Percentiles rank a stretch among this genome's conserved stretches.
These are phyloP conservation scores for Penicillium sp. DNA, from an alignment of 2,329 filamentous ascomycete species.

Conservation along the genomic window DNA sequence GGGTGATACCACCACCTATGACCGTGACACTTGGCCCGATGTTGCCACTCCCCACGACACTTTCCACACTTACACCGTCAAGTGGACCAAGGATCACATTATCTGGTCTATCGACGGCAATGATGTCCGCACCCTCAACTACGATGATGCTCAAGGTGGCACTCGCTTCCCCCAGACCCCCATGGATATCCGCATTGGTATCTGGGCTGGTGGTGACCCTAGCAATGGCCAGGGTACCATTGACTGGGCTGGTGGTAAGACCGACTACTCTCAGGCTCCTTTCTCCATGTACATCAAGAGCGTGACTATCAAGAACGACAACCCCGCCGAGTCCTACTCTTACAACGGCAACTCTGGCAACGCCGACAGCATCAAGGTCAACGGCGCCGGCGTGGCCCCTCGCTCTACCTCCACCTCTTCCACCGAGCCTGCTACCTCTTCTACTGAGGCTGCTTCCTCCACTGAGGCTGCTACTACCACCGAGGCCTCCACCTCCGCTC, in stretches of 20 bases:
- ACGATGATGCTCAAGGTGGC: slow-evolving; percentile 59
- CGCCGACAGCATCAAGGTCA: slow-evolving; percentile 63
- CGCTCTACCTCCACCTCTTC: slow-evolving; percentile 10
- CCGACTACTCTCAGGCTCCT: slow-evolving; percentile 65
- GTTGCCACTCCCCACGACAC: slow-evolving; percentile 57
- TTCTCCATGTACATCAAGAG: slow-evolving; percentile 75
- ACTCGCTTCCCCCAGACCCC: slow-evolving; percentile 71
- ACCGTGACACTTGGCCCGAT: slow-evolving; percentile 77
- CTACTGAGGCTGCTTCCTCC: slow-evolving; percentile 7
- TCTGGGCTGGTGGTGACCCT: slow-evolving; percentile 65
- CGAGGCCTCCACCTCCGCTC: slow-evolving; percentile 9
- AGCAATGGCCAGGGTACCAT: slow-evolving; percentile 52
- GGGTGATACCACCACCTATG: slow-evolving; percentile 74
- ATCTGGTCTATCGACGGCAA: slow-evolving; percentile 66
- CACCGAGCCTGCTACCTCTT: slow-evolving; percentile 6
- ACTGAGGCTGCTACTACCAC: slow-evolving; percentile 4
- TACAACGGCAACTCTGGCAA: slow-evolving; percentile 64
- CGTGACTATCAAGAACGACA: slow-evolving; percentile 57
- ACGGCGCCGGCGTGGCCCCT: slow-evolving; percentile 14
- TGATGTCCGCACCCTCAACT: slow-evolving; percentile 62
- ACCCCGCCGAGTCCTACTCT: slow-evolving; percentile 63
- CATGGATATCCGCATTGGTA: slow-evolving; percentile 69
- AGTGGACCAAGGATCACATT: slow-evolving; percentile 67
- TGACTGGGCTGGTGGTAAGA: slow-evolving; percentile 69
- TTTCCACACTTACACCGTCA: slow-evolving; percentile 54